Evolutionary conservation across 2,329 filamentous ascomycete genomes (phyloP).

Genomic region (Zarea fungicola): DNA sequence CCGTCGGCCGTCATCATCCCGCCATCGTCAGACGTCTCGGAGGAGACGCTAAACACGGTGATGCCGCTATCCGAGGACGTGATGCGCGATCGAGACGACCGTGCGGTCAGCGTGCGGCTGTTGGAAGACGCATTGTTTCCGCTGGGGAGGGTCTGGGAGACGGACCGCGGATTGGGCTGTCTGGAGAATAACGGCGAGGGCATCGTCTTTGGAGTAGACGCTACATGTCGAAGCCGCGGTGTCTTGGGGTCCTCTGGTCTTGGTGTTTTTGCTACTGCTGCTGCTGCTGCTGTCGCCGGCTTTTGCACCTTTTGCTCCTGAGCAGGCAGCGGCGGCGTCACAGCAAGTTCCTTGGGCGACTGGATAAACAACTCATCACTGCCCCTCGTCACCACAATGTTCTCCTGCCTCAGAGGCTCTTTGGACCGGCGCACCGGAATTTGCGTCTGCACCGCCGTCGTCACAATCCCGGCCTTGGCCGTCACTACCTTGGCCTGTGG

Average conservation of each 20-base stretch:
- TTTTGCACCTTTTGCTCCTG: slow-evolving; percentile 5
- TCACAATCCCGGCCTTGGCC: slow-evolving; percentile 1
- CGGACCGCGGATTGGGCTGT: slow-evolving; percentile 10
- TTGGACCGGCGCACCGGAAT: neutral
- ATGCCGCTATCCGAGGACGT: slow-evolving; percentile 29
- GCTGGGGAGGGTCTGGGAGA: neutral
- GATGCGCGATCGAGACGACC: slow-evolving; percentile 18
- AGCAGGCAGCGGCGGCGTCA: neutral
- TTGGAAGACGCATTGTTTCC: neutral
- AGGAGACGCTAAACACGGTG: slow-evolving; percentile 27
- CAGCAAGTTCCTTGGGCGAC: neutral
- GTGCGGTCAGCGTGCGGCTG: neutral
- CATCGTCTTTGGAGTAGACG: slow-evolving; percentile 8
- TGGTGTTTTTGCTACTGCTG: slow-evolving; percentile 1
- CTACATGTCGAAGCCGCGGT: slow-evolving; percentile 1
- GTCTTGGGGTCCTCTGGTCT: neutral
- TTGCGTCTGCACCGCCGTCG: slow-evolving; percentile 6
- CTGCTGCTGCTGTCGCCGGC: neutral
- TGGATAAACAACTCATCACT: neutral
- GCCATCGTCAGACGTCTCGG: slow-evolving; percentile 17
- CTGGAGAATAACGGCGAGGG: slow-evolving; percentile 13
- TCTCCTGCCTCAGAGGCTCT: neutral
- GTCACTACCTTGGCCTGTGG: too few relatives aligned
- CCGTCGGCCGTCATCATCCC: slow-evolving; percentile 12
- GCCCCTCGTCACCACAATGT: neutral